Percentiles rank a stretch among this genome's conserved stretches.
These are phyloP conservation scores for Sistotremastrum niveocremeum DNA, from an alignment of 768 basidiomycete species.

Conservation along the genomic window DNA sequence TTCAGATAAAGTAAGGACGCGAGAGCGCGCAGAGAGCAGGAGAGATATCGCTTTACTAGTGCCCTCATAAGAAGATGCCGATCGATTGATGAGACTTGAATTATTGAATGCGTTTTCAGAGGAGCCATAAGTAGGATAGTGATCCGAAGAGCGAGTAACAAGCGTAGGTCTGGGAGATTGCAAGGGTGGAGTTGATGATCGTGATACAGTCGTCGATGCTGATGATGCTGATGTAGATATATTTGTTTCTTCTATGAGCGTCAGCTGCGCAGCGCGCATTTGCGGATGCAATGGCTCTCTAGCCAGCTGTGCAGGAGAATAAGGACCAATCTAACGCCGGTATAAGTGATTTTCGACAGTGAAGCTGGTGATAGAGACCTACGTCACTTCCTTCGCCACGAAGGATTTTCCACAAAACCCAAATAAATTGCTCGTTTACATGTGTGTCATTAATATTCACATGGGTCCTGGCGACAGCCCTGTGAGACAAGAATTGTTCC, in stretches of 20 bases:
- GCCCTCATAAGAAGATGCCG: too few species aligned
- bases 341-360: conserved; percentile 3
- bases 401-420: conserved; percentile 80
- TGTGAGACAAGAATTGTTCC: conserved; percentile 53
- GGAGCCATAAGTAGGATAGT: too few species aligned
- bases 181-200: neutral
- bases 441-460: conserved; percentile 35
- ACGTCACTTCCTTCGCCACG: conserved; percentile 77
- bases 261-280: conserved; percentile 57
- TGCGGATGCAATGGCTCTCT: conserved; percentile 65
- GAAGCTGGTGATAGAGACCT: conserved; percentile 15
- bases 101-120: too few species aligned
- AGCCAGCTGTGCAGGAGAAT: conserved; percentile 62
- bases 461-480: conserved; percentile 41
- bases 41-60: conserved; percentile 41
- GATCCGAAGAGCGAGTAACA: neutral
- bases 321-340: conserved; percentile 57
- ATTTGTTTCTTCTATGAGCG: conserved; percentile 51
- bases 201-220: too few species aligned
- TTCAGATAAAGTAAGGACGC: conserved; percentile 62
- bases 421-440: conserved; percentile 64
- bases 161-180: neutral
- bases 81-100: too few species aligned
- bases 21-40: conserved; percentile 52
- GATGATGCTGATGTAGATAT: neutral